Base-by-base conservation (phyloP, 129 eudicot genomes). In the Pittosporum tobira region DNA sequence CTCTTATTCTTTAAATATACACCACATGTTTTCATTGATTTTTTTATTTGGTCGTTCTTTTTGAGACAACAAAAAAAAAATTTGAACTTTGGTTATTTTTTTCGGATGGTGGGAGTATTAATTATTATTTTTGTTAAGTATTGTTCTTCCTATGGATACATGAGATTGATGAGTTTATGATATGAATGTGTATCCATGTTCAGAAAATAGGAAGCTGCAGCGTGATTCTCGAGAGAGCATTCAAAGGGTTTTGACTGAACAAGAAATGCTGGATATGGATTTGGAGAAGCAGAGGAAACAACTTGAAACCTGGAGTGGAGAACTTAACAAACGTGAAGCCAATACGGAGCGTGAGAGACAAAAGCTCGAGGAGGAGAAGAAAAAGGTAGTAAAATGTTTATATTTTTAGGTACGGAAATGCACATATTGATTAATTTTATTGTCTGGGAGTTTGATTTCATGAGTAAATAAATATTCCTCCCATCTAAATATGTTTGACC, bases 201-300 rank as follows among this genome's bases (percentile, higher is more conserved):
- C 73, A 88, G 96, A 88, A 73, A 75, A 87, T 30, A 77, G 73
- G 57, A 88, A 84, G 70, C 71, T 88, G 80, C 96, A 88, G 63
- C 66, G 78, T 11, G 46, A 57, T 64, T 80, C 96, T 0, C 76
- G 87, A 4, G 89, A 79, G 66, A 78, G 79, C 48, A 69, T 81
- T 31, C 77, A 64, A 72, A 76, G 82, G 60, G 82, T 88, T 23
- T 51, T 84, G 20, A 80, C 76, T 14, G 94, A 88, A 69, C 94
- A 84, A 45, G 96, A 81, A 69, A 74, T 25, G 71, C 42, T 81
- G 59, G 81, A 68, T 50, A 30, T 57, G 5, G 84, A 84, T 37
- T 46, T 88, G 79, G 90, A 84, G 66, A 61, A 61, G 42, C 70
- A 78, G 69, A 79, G 50, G 59, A 79, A 51, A 28, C 64, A 79